Base-by-base conservation (phyloP, 257 asterid genomes). In the Salvia splendens region DNA sequence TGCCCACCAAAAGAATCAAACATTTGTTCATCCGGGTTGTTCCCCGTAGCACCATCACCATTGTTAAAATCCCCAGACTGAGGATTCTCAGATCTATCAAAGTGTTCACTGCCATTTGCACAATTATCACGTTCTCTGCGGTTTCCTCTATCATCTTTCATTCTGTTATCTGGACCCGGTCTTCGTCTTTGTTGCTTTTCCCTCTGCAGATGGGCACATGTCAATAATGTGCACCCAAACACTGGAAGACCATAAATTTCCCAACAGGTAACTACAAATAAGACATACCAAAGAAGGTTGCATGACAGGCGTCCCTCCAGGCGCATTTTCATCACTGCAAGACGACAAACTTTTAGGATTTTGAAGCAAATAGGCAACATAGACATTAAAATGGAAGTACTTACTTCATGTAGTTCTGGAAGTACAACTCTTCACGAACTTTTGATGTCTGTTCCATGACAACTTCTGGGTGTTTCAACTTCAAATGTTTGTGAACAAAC, bases 241-340 rank as follows among this genome's bases (percentile, higher is more conserved):
- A 66, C 12, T 57, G 50, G 30, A 20, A 6, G 24, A 52, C 48
- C 14, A 10, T 8, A 24, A 53, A 4, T 40, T 49, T 6, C 53
- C 20, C 43, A 41, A 66, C 12, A 11, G 56, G 3, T 6, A 58
- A 14, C 42, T 10, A 50, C 5, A 55, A 55, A 42, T 38, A 50
- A 52, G 58, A 35, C 80, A 56, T 90, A 88, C 99, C 93, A 89
- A 24, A 58, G 99, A 79, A 65, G 84, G 89, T 77, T 84, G 97
- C 96, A 94, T 94, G 51, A 94, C 74, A 70, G 99, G 99, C 24
- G 81, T 83, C 75, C 95, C 96, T 68, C 99, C 99, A 54, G 99
- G 97, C 2, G 99, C 95, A 76, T 87, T 84, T 78, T 81, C 97
- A 65, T 94, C 97, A 74, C 99, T 91, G 94, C 66, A 71, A 79